Evolutionary conservation across 2,329 filamentous ascomycete genomes (phyloP), one percentile per base, ranked within the genome.

Genomic region (Lojkania enalia): DNA sequence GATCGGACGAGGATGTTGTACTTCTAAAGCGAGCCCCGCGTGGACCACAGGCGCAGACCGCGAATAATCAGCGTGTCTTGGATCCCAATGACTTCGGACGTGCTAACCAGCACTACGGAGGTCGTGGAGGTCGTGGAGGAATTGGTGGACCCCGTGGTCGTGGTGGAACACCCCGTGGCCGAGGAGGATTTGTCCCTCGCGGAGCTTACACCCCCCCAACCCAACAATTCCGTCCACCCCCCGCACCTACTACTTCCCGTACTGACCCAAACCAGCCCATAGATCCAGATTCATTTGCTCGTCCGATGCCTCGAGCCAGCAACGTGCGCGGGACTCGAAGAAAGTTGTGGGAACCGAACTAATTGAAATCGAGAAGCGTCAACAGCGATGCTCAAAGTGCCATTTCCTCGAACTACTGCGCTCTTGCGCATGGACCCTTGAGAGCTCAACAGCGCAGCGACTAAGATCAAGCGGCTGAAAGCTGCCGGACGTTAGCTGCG

Each of bases 61-160:
- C 55, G 6, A 60, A 50, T 39, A 57, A 50, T 20, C 61, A 66
- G 48, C 66, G 60, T n/a, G 64, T 76, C 30, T 70, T 73, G 44
- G 75, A 77, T 47, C 75, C 75, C 5, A 74, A 77, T 49, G 70
- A 74, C 15, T 78, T 78, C 51, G 70, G 63, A n/a, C 70, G 74
- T 37, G 55, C 63, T 13, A 61, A 50, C 14, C 61, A 61, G 13
- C 55, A 54, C 19, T 54, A 56, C 7, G 57, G 19, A 18, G 45
- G 54, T n/a, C 64, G 66, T n/a, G 64, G 67, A 27, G 60, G 61
- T 31, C 62, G 65, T 33, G 64, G 61, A 39, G 59, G 54, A 30
- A 55, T 57, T 33, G 43, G 45, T 20, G 37, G 54, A 12, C 42
- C 54, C 37, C 58, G 60, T 43, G 64, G 61, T 27, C 53, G 52